These are phyloP conservation scores for Monosporascus cannonballus DNA, from an alignment of 2,329 filamentous ascomycete species.

Conservation along the genomic window DNA sequence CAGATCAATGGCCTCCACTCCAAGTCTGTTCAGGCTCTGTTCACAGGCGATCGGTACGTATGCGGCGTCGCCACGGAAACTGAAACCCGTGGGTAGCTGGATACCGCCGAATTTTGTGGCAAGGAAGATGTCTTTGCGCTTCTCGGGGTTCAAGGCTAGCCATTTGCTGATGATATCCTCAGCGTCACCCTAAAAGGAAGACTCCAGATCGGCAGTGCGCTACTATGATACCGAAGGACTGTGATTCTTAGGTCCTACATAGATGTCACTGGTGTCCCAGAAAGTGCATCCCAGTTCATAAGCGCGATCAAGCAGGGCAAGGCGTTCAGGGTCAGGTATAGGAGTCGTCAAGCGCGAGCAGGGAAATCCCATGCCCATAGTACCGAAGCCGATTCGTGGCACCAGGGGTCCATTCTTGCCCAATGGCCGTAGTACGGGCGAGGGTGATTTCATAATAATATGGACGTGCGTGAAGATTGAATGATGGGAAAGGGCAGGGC, in stretches of 20 bases:
- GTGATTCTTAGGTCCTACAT: conserved; percentile 24
- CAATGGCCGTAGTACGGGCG: conserved; percentile 22
- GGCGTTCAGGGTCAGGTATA: conserved; percentile 27
- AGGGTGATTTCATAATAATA: no score
- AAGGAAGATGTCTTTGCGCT: conserved; percentile 38
- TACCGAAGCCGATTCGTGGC: conserved; percentile 36
- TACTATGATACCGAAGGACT: conserved; percentile 26
- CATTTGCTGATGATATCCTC: conserved; percentile 35
- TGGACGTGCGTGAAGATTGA: no score
- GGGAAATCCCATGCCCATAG: conserved; percentile 28
- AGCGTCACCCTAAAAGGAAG: conserved; percentile 15
- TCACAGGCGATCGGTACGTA: conserved; percentile 25
- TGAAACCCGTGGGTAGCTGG: not conserved
- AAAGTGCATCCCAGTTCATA: conserved; percentile 30
- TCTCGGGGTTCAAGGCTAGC: conserved; percentile 28
- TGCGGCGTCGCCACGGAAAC: conserved; percentile 17
- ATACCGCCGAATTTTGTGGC: conserved; percentile 45
- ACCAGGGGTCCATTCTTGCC: conserved; percentile 40
- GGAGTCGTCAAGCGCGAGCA: conserved; percentile 4
- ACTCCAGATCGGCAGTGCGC: conserved; percentile 22
- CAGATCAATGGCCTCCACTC: conserved; percentile 43
- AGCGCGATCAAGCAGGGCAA: conserved; percentile 31
- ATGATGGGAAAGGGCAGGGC: no score
- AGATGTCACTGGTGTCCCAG: conserved; percentile 33
- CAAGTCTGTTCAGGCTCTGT: conserved; percentile 37